Evolutionary conservation across 345 rosid genomes (phyloP).

Genomic region (Salix dunnii): DNA sequence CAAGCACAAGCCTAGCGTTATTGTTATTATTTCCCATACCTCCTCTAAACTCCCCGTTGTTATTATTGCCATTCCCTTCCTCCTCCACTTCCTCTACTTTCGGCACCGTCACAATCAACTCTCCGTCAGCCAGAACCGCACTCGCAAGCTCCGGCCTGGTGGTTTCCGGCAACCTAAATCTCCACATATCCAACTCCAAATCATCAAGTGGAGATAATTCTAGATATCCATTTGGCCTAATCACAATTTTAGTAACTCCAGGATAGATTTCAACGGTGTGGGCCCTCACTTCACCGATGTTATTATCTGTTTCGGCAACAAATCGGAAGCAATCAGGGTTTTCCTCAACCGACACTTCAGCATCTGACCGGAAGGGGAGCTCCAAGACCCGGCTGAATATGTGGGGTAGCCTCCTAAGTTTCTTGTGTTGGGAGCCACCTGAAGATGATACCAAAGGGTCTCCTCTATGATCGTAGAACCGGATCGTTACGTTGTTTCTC

Average conservation of each 20-base stretch:
- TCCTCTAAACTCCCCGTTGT: conserved; percentile 55
- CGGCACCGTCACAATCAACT: conserved; percentile 85
- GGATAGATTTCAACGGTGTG: conserved; percentile 81
- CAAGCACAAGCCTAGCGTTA: conserved; percentile 69
- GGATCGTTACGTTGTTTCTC: conserved; percentile 60
- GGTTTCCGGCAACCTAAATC: conserved; percentile 80
- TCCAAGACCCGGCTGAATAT: conserved; percentile 84
- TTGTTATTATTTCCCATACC: conserved; percentile 54
- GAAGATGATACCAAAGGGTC: conserved; percentile 17
- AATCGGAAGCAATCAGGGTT: conserved; percentile 68
- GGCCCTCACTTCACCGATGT: conserved; percentile 62
- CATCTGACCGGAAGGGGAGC: conserved; percentile 87
- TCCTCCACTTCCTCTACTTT: conserved; percentile 50
- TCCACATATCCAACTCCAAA: conserved; percentile 91
- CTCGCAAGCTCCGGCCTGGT: conserved; percentile 91
- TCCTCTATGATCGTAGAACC: conserved; percentile 31
- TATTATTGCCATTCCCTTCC: conserved; percentile 29
- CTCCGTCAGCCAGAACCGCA: conserved; percentile 65
- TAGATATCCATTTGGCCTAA: conserved; percentile 61
- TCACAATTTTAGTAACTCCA: conserved; percentile 80
- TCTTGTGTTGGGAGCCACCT: conserved; percentile 57
- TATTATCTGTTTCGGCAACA: conserved; percentile 68
- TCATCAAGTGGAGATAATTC: conserved; percentile 55
- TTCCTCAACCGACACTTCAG: conserved; percentile 81
- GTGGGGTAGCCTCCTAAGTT: conserved; percentile 87